Base-by-base conservation (phyloP, 139 green algal species). In the Chlamydomonas incerta region DNA sequence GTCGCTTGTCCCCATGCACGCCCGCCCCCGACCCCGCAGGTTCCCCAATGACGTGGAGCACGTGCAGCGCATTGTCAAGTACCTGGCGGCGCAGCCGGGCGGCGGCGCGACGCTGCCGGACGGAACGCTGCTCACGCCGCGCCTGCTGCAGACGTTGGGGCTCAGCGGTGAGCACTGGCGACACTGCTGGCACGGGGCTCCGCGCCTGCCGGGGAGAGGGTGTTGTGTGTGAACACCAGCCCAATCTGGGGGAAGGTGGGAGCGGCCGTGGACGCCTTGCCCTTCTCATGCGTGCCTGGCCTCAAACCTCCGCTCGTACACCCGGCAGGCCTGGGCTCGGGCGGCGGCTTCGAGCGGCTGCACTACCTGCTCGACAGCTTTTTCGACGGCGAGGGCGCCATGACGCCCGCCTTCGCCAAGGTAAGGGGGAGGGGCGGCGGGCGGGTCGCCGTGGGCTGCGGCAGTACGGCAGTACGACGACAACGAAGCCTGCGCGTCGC, bases 341-440 rank as follows among this genome's bases (percentile, higher is more conserved):
- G 88, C 29, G 92, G 92, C 33, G 94, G 95, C n/a, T 96, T 98
- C 90, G 96, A 98, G 87, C 93, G 95, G 60, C 91, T 98, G 82
- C 93, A 98, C 83, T 98, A 93, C 88, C 50, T 97, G 58, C 81
- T 98, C 29, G 96, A 98, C 83, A 74, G 23, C 35, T 95, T 95
- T 58, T 97, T 95, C 66, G 96, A 98, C 68, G 87, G 69, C 5
- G 76, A 90, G 5, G 88, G 86, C 0, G 75, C 95, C 72, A 74
- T 99, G n/a, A 97, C 85, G 68, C 90, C 91, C 9, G 82, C 73
- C 33, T 98, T 99, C 83, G 87, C 95, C 46, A 97, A 96, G 89
- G 90, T 93, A 52, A 46, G 55, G 37, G 65, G 24, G 9, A 37
- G 21, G 15, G 24, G 26, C 26, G 62, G 67, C 33, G 24, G 67